Percentiles rank a stretch among this genome's conserved stretches.
phyloP scores from a whole-genome alignment of 192 early-diverging fungal species.

The Linnemannia schmuckeri region DNA sequence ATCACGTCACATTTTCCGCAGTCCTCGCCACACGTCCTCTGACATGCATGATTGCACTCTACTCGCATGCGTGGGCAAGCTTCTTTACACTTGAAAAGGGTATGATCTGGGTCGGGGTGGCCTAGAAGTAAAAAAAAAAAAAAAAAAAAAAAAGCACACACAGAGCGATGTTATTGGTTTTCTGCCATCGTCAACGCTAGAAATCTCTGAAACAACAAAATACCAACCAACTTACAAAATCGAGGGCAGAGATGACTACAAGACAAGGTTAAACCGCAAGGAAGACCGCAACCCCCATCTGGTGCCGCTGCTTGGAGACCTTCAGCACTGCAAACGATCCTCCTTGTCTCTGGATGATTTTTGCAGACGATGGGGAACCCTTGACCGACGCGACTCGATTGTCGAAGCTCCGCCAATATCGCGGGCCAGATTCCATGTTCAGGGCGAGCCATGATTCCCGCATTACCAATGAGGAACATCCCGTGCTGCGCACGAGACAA shows the following conservation, averaged over 20 bases:
- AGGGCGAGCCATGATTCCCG: constrained; percentile 31
- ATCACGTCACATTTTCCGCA: constrained; percentile 60
- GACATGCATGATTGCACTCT: constrained; percentile 61
- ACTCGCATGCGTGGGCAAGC: constrained; percentile 53
- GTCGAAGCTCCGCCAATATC: constrained; percentile 47
- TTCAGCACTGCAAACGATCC: constrained; percentile 25
- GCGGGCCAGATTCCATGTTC: constrained; percentile 51
- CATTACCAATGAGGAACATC: constrained; percentile 66
- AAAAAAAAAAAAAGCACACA: too few relatives aligned
- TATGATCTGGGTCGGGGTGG: constrained; percentile 64
- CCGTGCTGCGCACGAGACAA: constrained; percentile 68
- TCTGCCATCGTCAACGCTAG: too few relatives aligned
- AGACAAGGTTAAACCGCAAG: constrained; percentile 50
- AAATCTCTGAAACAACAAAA: not conserved
- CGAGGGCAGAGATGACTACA: constrained; percentile 65
- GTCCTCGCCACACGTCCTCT: constrained; percentile 56
- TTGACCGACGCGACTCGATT: constrained; percentile 40
- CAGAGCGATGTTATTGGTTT: too few relatives aligned
- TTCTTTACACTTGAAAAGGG: constrained; percentile 52
- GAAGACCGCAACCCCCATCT: constrained; percentile 63
- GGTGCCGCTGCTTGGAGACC: constrained; percentile 57
- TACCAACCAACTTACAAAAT: constrained; percentile 37
- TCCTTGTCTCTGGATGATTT: constrained; percentile 52
- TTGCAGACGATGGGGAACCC: constrained; percentile 60
- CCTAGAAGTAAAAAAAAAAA: constrained; percentile 22